These are phyloP conservation scores for Aspergillus haitiensis DNA, from an alignment of 495 filamentous ascomycete genomes.

Conservation along the genomic window DNA sequence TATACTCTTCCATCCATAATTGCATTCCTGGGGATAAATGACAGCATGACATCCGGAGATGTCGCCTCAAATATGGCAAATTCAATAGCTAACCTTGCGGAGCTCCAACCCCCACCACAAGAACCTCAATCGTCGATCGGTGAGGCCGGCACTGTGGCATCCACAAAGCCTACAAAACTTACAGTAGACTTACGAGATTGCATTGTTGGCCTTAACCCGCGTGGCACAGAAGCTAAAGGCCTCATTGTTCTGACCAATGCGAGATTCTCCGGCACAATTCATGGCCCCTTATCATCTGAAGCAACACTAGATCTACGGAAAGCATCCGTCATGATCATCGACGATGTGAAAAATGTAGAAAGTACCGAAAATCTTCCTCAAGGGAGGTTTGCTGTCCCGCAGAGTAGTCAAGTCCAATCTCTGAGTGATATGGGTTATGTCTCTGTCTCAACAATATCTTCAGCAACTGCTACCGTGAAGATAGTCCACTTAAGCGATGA, in stretches of 20 bases:
- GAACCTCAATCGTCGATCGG: slow-evolving; percentile 21
- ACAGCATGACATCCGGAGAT: slow-evolving; percentile 69
- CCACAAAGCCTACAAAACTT: slow-evolving; percentile 61
- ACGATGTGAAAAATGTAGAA: slow-evolving; percentile 63
- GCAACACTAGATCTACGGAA: slow-evolving; percentile 69
- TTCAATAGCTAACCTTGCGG: slow-evolving; percentile 76
- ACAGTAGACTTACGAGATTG: slow-evolving; percentile 77
- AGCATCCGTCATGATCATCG: slow-evolving; percentile 78
- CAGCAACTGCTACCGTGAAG: slow-evolving; percentile 65
- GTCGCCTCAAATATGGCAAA: slow-evolving; percentile 72
- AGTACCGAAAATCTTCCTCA: slow-evolving; percentile 43
- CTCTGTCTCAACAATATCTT: slow-evolving; percentile 78
- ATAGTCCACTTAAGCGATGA: slow-evolving; percentile 51
- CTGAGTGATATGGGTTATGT: slow-evolving; percentile 76
- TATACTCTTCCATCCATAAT: slow-evolving; percentile 82
- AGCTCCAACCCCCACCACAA: slow-evolving; percentile 40
- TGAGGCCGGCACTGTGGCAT: slow-evolving; percentile 18
- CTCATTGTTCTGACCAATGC: slow-evolving; percentile 77
- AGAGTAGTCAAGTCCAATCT: slow-evolving; percentile 61
- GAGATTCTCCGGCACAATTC: slow-evolving; percentile 60
- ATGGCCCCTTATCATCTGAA: slow-evolving; percentile 58
- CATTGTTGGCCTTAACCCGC: slow-evolving; percentile 81
- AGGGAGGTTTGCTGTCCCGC: slow-evolving; percentile 46
- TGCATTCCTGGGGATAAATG: slow-evolving; percentile 67
- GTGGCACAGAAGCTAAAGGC: slow-evolving; percentile 68